Evolutionary conservation across 1,139 yeast species (phyloP), one percentile per base, ranked within the genome.

Genomic region (Yamadazyma trypodendri): DNA sequence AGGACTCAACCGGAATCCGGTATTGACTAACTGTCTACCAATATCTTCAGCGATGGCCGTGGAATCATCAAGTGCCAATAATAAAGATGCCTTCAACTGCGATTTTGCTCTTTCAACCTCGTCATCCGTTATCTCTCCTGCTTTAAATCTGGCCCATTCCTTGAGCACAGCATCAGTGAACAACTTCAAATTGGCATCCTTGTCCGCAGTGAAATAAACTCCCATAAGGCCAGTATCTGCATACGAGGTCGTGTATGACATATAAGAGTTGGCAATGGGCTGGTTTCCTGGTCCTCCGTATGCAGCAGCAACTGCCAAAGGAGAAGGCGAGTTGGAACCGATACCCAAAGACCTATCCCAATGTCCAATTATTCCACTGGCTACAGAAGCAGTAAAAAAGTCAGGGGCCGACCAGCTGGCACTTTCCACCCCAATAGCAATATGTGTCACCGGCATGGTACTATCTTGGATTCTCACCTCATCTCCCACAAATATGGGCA

Each of bases 171-270:
- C 90, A 55, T 84, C 80, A 25, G 87, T 76, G 37, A 82, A 72
- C 17, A 79, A 66, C 51, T 77, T 80, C 54, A 86, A 79, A 51
- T 89, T 68, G 15, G 82, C 77, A 45, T 75, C 74, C 51, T 76
- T 77, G 50, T 92, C 97, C 17, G 95, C 81, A 12, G 90, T 89
- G 48, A 92, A 75, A 61, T 92, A 92, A 53, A 90, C 84, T 25
- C 99, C 99, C 96, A 97, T 89, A 39, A 92, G 71, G 3, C 99
- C 99, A 6, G 97, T 86, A 63, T 92, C 99, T 8, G 96, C 92
- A 65, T 92, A 92, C 2, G 96, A 87, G 4, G 99, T 94, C 20
- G 96, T 87, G 65, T 90, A 92, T 2, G 97, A 89, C 95, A 89
- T 84, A 66, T 84, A 92, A 4, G 96, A 85, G 64, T 92, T 92